Evolutionary conservation across 169 alveolate genomes (phyloP).

Genomic region (Plasmodium malariae): DNA sequence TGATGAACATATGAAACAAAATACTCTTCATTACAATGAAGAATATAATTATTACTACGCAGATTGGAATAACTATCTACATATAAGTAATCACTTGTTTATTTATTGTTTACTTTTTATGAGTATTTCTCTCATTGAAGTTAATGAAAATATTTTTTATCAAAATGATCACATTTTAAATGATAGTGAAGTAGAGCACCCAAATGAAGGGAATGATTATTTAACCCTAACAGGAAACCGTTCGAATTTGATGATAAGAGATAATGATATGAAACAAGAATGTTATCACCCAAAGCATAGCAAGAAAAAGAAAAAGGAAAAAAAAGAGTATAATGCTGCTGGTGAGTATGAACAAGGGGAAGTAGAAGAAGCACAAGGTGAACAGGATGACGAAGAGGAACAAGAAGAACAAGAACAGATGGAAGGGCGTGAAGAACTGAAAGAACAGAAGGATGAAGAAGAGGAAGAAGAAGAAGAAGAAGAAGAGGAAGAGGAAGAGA

Average conservation of each 20-base stretch:
- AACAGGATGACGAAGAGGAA: neutral
- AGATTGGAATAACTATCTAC: constrained; percentile 17
- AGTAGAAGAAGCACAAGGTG: neutral
- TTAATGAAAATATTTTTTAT: constrained; percentile 48
- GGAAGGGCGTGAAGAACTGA: constrained; percentile 2
- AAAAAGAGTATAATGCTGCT: neutral
- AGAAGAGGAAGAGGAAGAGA: neutral
- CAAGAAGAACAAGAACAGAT: neutral
- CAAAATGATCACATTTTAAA: constrained; percentile 14
- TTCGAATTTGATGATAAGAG: neutral
- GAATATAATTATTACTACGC: constrained; percentile 29
- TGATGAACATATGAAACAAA: constrained; percentile 5
- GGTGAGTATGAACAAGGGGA: neutral
- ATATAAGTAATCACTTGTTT: constrained; percentile 52
- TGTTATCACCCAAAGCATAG: neutral
- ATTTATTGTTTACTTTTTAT: constrained; percentile 72
- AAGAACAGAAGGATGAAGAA: neutral
- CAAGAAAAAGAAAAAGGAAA: neutral
- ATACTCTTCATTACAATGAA: constrained; percentile 16
- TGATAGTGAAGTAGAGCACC: constrained; percentile 17
- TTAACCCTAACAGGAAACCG: neutral
- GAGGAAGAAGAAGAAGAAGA: neutral
- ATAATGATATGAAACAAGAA: constrained; percentile 1
- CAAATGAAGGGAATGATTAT: neutral
- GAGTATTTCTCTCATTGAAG: constrained; percentile 52